Conservation (phyloP, 208 protist genomes). For the Acanthamoeba healyi region DNA sequence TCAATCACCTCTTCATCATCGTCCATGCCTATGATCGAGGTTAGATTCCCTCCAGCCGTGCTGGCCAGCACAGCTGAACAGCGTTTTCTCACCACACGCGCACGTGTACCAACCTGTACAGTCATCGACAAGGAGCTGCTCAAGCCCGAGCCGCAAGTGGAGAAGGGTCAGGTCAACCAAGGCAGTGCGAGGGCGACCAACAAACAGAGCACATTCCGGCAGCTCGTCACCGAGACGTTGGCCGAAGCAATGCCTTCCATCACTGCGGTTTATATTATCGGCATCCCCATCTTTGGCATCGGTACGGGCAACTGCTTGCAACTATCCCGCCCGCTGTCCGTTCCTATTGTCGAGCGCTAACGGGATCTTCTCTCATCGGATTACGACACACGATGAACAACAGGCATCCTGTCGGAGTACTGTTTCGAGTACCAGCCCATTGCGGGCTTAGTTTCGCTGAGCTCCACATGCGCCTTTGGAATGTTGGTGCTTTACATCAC, state of each 20-base stretch:
- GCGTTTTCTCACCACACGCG: background rate
- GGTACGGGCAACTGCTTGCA: background rate
- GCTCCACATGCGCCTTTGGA: constrained; percentile 1
- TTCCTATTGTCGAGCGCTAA: no score
- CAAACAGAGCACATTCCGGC: background rate
- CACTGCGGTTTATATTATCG: constrained; percentile 21
- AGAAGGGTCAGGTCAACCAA: constrained; percentile 1
- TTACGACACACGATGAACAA: no score
- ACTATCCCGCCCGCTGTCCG: no score
- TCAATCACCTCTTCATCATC: constrained; percentile 44
- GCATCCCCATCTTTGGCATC: constrained; percentile 49
- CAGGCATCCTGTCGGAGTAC: constrained; percentile 49
- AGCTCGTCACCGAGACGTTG: constrained; percentile 1
- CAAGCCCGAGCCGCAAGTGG: background rate
- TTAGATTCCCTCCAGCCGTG: background rate
- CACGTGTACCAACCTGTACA: background rate
- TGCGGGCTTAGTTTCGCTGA: background rate
- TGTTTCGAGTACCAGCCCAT: constrained; percentile 13
- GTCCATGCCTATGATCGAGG: constrained; percentile 38
- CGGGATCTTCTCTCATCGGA: background rate
- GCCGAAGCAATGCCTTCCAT: constrained; percentile 61
- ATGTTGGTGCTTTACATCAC: background rate
- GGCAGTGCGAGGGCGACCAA: background rate
- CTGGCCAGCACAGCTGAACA: background rate
- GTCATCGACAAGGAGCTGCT: constrained; percentile 47